phyloP scores from a whole-genome alignment of 1,284 basidiomycete genomes.

The Moesziomyces sp. region DNA sequence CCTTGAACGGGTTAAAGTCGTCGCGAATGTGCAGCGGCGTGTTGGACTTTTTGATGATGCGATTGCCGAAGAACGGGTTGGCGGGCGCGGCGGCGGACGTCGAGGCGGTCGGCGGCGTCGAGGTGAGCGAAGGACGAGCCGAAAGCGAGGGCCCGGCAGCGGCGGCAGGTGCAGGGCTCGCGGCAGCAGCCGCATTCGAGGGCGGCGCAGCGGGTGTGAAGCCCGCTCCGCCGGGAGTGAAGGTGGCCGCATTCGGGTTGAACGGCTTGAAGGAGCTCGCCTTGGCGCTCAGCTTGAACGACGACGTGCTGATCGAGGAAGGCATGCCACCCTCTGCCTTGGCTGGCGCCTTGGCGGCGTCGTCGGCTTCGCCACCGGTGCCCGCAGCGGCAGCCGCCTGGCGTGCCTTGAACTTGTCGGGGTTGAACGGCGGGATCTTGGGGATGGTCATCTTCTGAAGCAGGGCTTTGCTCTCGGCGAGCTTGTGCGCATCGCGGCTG shows the following conservation, averaged over 20 bases:
- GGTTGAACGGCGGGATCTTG: conserved; percentile 90
- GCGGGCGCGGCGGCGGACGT: conserved; percentile 64
- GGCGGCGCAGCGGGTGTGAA: conserved; percentile 12
- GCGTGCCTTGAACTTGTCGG: conserved; percentile 68
- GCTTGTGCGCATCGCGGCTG: conserved; percentile 30
- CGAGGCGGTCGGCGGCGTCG: conserved; percentile 29
- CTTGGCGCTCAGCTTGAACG: conserved; percentile 84
- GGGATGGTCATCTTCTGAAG: conserved; percentile 75
- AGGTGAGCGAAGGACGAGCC: conserved; percentile 69
- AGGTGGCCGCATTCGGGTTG: conserved; percentile 70
- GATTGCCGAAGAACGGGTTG: conserved; percentile 88
- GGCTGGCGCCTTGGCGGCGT: conserved; percentile 14
- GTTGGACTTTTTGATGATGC: conserved; percentile 77
- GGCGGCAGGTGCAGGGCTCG: conserved; percentile 19
- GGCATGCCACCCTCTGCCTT: conserved; percentile 28
- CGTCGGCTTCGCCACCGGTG: conserved; percentile 11
- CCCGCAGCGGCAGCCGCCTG: conserved; percentile 41
- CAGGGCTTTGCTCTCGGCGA: conserved; percentile 60
- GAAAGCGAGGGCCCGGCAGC: conserved; percentile 21
- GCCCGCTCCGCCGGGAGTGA: conserved; percentile 69
- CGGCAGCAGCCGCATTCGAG: conserved; percentile 43
- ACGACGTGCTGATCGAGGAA: conserved; percentile 65
- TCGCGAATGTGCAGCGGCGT: conserved; percentile 81
- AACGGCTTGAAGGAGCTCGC: conserved; percentile 78
- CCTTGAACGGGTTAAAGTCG: conserved; percentile 94